phyloP scores from a whole-genome alignment of 208 protist species.

The Tritrichomonas foetus region DNA sequence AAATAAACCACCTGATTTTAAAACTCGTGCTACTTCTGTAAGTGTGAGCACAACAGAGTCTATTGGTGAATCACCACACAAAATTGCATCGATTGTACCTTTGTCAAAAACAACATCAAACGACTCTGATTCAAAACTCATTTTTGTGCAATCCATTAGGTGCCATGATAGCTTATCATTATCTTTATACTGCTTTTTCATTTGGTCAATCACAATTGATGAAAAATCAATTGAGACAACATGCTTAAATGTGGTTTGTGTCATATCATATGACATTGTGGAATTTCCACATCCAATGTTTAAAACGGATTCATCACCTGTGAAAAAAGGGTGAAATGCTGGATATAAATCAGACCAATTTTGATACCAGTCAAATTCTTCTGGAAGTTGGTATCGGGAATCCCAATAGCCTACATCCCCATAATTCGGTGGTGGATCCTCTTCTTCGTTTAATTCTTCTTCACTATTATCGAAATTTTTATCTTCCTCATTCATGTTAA shows the following conservation, averaged over 20 bases:
- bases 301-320: not conserved
- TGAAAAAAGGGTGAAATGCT: not conserved
- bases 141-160: not conserved
- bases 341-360: not conserved
- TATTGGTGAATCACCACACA: not conserved
- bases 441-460: not conserved
- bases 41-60: not conserved
- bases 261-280: not conserved
- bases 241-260: not conserved
- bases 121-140: not conserved
- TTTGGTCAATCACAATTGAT: not conserved
- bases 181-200: not conserved
- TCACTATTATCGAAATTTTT: not conserved
- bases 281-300: conserved; percentile 37
- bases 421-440: not conserved
- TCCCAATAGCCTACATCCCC: not conserved
- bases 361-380: conserved; percentile 15
- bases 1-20: not conserved
- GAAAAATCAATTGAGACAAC: conserved; percentile 27
- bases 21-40: not conserved
- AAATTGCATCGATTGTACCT: not conserved
- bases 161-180: not conserved
- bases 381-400: not conserved
- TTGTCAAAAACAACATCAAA: conserved; percentile 40
- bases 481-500: no score